Base-by-base conservation (phyloP, 2,329 filamentous ascomycete species). In the Gremmenia infestans region DNA sequence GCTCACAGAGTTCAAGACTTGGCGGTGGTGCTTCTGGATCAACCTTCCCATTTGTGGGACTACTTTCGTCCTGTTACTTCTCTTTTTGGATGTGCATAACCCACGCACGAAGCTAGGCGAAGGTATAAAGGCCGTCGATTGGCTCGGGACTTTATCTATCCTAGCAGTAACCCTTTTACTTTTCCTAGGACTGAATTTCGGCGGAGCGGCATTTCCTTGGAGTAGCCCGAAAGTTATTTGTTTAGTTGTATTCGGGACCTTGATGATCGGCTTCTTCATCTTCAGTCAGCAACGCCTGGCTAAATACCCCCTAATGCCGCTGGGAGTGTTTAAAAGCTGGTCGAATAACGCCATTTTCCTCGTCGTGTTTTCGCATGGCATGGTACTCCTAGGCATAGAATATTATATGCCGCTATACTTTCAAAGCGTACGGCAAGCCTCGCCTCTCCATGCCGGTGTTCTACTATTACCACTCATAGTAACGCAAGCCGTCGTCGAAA, bases 151-250 rank as follows among this genome's bases (percentile, higher is more conserved):
- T 0, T 47, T 86, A 11, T 57, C 51, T 32, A 82, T 95, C 68
- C 80, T 92, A 23, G 87, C 85, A 43, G 87, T 86, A 22, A 91
- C 88, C 0, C 76, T 94, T 28, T 91, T 94, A 87, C 78, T 95
- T 63, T 81, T 96, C 2, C 82, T 96, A 40, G 91, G 90, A 1
- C 81, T 96, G 6, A 86, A 94, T 65, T 89, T 92, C 60, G 91
- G 90, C 53, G 90, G 89, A 51, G 80, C 89, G 50, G 76, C 77
- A 36, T 82, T 81, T 60, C 84, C 28, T 14, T 96, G 91, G 91
- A 72, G 74, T 52, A 92, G 88, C 0, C 78, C 87, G 1, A 86
- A 82, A 1, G 87, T 92, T 35, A 79, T 96, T 64, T 91, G 88
- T 65, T 78, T 96, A 28, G 78, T 95, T 61, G 74, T 93, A 49